Base-by-base conservation (phyloP, 805 yeast genomes). In the Jamesozyma spencerorum region DNA sequence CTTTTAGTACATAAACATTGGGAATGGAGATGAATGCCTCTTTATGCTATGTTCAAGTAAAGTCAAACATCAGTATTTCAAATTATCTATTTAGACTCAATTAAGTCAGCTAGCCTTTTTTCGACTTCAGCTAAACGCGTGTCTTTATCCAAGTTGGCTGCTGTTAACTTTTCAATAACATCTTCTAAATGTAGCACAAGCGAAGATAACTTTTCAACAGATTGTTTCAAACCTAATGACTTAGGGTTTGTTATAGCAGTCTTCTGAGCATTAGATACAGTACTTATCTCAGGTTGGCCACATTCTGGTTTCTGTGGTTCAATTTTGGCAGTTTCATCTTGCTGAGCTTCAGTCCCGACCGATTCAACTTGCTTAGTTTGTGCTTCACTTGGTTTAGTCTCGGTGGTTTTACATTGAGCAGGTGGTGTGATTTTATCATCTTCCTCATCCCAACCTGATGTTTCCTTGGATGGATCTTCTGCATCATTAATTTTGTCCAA, bases 151-250 rank as follows among this genome's bases (percentile, higher is more conserved):
- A 70, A 47, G 41, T 75, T 79, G 3, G 79, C 66, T 14, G 68
- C 65, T 7, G 70, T 65, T 43, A 84, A 65, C 41, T 62, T 69
- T 10, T 66, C 52, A 34, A 84, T 72, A 34, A 78, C 74, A 0
- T 62, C 41, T 55, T 83, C 87, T 36, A 84, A 67, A 22, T 69
- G 65, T 2, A 66, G 64, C 17, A 81, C 86, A 27, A 84, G 60
- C 2, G 63, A 43, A 4, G 82, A 75, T 40, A 84, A 65, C 47
- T 73, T 79, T 47, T 81, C 90, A 26, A 83, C 79, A 1, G 86
- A 77, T 8, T 75, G 81, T 52, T 81, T 81, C 44, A 84, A 67
- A 0, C 87, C 82, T 26, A 82, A 70, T 15, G 84, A 75, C 20
- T 71, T 69, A 14, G 44, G 38, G 18, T 39, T 39, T 28, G 36